A percentile compares a stretch with the other conserved stretches of the same genome.
These are phyloP conservation scores for Dysphania ambrosioides DNA, from an alignment of 148 eudicot genomes.

Conservation along the genomic window DNA sequence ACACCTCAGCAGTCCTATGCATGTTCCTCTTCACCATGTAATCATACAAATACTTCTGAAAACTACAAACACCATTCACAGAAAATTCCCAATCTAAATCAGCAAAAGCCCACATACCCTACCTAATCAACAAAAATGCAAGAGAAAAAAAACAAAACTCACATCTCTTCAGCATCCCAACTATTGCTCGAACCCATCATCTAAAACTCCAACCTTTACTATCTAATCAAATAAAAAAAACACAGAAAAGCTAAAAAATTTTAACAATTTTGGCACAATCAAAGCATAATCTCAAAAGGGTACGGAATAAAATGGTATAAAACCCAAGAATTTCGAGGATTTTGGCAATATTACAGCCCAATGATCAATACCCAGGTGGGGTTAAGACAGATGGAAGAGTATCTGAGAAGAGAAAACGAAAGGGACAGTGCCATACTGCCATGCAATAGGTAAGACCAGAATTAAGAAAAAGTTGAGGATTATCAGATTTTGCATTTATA, in stretches of 20 bases:
- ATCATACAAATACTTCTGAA: constrained; percentile 32
- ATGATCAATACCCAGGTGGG: constrained; percentile 8
- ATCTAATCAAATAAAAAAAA: constrained; percentile 1
- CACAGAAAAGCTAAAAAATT: background rate
- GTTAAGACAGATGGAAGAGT: constrained; percentile 1
- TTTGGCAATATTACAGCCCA: background rate
- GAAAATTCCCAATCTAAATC: background rate
- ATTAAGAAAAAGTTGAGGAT: too few species aligned
- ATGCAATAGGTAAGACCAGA: constrained; percentile 26
- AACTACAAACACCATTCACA: constrained; percentile 20
- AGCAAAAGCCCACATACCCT: background rate
- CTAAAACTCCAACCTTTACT: constrained; percentile 1
- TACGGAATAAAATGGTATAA: too few species aligned
- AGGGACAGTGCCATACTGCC: constrained; percentile 42
- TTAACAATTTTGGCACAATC: background rate
- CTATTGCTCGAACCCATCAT: constrained; percentile 26
- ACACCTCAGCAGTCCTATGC: constrained; percentile 32
- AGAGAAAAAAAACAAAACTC: constrained; percentile 12
- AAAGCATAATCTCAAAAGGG: constrained; percentile 1
- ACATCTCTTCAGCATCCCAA: constrained; percentile 38
- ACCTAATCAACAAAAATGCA: background rate
- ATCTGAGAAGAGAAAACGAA: constrained; percentile 21
- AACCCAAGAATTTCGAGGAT: background rate
- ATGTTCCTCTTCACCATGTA: constrained; percentile 32
- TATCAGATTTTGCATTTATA: too few species aligned